Percentiles rank a stretch among this genome's conserved stretches.
Conservation (phyloP, 129 eudicot genomes). For the Oenanthe sinensis region DNA sequence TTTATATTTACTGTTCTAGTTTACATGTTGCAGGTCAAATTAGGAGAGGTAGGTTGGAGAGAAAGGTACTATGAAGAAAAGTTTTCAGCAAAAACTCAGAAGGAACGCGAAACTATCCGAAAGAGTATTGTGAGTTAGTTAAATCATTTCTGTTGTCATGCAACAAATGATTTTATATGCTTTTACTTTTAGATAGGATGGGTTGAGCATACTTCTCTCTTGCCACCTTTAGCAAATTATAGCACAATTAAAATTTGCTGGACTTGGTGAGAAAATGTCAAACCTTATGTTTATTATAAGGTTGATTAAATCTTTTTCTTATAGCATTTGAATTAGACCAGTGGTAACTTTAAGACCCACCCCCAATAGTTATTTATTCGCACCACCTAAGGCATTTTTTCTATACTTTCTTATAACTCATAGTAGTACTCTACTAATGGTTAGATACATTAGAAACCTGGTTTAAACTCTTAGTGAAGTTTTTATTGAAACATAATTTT, state of each 20-base stretch:
- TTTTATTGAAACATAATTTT: too few relatives aligned
- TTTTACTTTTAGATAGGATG: neutral
- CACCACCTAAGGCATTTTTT: too few relatives aligned
- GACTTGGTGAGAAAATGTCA: neutral
- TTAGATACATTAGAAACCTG: neutral
- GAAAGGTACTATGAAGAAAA: conserved; percentile 95
- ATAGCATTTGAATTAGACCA: neutral
- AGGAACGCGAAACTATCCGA: conserved; percentile 67
- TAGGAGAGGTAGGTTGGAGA: conserved; percentile 94
- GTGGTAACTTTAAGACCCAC: neutral
- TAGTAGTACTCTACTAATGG: neutral
- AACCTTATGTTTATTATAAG: neutral
- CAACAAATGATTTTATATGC: neutral
- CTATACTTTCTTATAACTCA: neutral
- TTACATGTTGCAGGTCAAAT: conserved; percentile 42
- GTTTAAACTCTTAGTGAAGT: neutral
- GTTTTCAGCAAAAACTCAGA: conserved; percentile 61
- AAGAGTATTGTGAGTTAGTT: conserved; percentile 67
- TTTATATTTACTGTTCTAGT: neutral
- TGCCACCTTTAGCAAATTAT: neutral
- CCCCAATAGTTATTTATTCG: neutral
- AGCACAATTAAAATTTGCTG: neutral
- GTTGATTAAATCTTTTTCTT: neutral
- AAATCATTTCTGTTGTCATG: neutral
- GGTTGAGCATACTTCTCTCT: neutral